Percentiles rank a stretch among this genome's conserved stretches.
These are phyloP conservation scores for Stipa capillata DNA, from an alignment of 176 grass and related monocot genomes.

Conservation along the genomic window DNA sequence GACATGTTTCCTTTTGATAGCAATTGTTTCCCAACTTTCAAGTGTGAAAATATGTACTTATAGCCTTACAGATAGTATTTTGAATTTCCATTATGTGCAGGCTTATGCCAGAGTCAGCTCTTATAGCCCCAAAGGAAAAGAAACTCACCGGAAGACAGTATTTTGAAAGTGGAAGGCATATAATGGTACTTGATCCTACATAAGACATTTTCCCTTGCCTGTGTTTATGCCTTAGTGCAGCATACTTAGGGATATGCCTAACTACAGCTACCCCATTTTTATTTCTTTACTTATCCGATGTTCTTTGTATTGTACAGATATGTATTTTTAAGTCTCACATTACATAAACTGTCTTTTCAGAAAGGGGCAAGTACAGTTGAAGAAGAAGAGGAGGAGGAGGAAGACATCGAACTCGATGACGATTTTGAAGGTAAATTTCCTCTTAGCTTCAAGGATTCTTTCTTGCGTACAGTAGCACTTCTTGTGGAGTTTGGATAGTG, in stretches of 20 bases:
- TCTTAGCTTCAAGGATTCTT: too few relatives aligned
- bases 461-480: too few relatives aligned
- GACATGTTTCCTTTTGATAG: background rate
- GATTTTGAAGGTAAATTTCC: slow-evolving; percentile 82
- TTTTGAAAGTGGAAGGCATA: slow-evolving; percentile 91
- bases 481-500: background rate
- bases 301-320: slow-evolving; percentile 14
- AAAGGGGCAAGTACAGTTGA: slow-evolving; percentile 74
- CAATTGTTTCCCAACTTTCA: background rate
- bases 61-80: slow-evolving; percentile 4
- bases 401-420: slow-evolving; percentile 88
- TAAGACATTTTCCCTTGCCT: background rate
- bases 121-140: slow-evolving; percentile 87
- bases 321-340: background rate
- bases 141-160: slow-evolving; percentile 78
- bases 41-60: background rate
- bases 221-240: background rate
- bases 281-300: background rate
- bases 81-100: slow-evolving; percentile 41
- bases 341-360: slow-evolving; percentile 30
- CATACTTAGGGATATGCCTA: slow-evolving; percentile 16
- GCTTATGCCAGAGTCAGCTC: slow-evolving; percentile 95
- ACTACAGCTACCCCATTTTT: background rate
- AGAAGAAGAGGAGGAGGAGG: slow-evolving; percentile 88
- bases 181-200: slow-evolving; percentile 40